Evolutionary conservation across 2,329 filamentous ascomycete species (phyloP).

Genomic region (Alternaria gaisen): DNA sequence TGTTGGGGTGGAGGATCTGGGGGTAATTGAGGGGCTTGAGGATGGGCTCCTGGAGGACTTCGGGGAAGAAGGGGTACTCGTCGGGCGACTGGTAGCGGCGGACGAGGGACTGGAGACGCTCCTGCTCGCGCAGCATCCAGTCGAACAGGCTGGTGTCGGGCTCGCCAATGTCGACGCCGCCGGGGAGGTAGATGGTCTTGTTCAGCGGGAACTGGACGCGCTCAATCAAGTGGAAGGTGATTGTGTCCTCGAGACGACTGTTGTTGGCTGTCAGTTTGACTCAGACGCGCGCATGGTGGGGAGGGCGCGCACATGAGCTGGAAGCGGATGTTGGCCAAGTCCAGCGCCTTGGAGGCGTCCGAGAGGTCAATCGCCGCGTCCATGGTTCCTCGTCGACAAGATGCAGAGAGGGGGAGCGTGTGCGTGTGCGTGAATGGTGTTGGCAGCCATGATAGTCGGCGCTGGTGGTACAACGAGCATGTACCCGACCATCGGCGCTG

Average conservation of each 20-base stretch:
- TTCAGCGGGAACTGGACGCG: conserved; percentile 97
- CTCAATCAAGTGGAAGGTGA: conserved; percentile 96
- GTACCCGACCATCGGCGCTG: conserved; percentile 22
- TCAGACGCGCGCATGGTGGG: background rate
- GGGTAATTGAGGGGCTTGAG: conserved; percentile 91
- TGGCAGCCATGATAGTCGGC: conserved; percentile 14
- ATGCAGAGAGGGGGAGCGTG: background rate
- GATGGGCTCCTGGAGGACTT: conserved; percentile 79
- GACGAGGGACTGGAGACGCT: conserved; percentile 89
- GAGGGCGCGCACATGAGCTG: conserved; percentile 79
- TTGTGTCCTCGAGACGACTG: conserved; percentile 96
- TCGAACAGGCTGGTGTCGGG: conserved; percentile 84
- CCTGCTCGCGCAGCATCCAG: conserved; percentile 91
- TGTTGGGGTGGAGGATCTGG: conserved; percentile 83
- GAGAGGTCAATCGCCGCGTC: conserved; percentile 89
- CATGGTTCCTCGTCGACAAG: conserved; percentile 64
- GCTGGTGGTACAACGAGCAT: background rate
- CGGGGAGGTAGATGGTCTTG: conserved; percentile 82
- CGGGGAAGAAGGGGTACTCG: conserved; percentile 96
- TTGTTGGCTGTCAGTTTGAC: conserved; percentile 22
- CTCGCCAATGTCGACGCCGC: conserved; percentile 80
- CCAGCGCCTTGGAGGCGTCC: conserved; percentile 83
- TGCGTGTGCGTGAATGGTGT: conserved; percentile 13
- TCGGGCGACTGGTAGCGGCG: conserved; percentile 95
- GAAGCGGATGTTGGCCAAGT: conserved; percentile 90